A percentile compares a stretch with the other conserved stretches of the same genome.
These are phyloP conservation scores for Calonectria pseudoturangicola DNA, from an alignment of 2,329 filamentous ascomycete genomes.

Conservation along the genomic window DNA sequence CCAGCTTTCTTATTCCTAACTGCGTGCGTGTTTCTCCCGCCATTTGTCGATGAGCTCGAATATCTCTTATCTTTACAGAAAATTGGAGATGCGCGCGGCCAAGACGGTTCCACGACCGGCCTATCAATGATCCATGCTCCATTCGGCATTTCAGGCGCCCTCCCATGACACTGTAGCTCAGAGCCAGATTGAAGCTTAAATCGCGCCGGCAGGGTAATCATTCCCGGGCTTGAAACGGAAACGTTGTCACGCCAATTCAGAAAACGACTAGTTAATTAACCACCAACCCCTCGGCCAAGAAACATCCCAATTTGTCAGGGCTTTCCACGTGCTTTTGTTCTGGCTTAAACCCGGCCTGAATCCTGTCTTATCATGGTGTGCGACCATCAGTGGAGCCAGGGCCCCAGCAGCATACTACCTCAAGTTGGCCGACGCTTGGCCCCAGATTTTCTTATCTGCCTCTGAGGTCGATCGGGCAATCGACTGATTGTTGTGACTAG, in stretches of 20 bases:
- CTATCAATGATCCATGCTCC: constrained; percentile 19
- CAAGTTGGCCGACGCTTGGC: constrained; percentile 15
- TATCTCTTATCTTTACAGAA: constrained; percentile 15
- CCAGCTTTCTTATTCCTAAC: constrained; percentile 15
- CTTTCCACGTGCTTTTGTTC: constrained; percentile 6
- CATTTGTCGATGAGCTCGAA: background rate
- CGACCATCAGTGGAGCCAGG: constrained; percentile 17
- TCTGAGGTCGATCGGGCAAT: constrained; percentile 9
- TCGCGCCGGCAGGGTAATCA: background rate
- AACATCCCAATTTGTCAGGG: background rate
- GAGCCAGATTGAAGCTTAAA: constrained; percentile 14
- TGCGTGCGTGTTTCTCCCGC: background rate
- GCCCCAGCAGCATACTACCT: constrained; percentile 4
- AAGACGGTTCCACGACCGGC: background rate
- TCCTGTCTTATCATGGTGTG: constrained; percentile 18
- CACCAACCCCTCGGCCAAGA: background rate
- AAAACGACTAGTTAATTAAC: background rate
- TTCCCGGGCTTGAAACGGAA: background rate
- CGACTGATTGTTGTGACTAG: background rate
- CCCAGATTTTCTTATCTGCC: constrained; percentile 25
- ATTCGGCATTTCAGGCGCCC: background rate
- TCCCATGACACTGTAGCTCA: background rate
- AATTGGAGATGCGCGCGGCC: constrained; percentile 18
- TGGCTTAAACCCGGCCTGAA: constrained; percentile 12
- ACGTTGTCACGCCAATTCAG: background rate